Percentiles rank a stretch among this genome's conserved stretches.
Conservation (phyloP, 1,284 basidiomycete species). For the Ustilago hordei region DNA sequence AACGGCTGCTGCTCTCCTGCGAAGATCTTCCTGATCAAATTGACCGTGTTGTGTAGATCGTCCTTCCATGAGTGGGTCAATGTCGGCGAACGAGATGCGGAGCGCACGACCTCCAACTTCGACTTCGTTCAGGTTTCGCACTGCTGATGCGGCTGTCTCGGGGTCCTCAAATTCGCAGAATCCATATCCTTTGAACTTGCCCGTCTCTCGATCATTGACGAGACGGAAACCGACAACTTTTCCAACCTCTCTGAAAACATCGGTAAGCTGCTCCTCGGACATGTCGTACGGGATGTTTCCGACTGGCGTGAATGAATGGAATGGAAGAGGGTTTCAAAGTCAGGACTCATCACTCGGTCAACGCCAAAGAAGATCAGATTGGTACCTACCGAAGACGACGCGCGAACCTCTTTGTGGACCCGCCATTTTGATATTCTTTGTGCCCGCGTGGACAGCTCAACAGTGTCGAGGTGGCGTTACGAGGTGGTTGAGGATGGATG, state of each 20-base stretch:
- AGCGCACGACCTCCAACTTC: conserved; percentile 85
- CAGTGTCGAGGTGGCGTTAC: not conserved
- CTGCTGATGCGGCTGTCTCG: conserved; percentile 86
- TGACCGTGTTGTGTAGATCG: conserved; percentile 62
- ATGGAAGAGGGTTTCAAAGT: not conserved
- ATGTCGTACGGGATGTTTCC: conserved; percentile 69
- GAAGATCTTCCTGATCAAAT: conserved; percentile 53
- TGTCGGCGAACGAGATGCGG: conserved; percentile 79
- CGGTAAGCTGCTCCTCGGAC: conserved; percentile 67
- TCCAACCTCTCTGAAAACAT: conserved; percentile 67
- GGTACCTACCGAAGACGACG: conserved; percentile 47
- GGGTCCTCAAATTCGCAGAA: conserved; percentile 97
- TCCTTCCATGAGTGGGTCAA: conserved; percentile 69
- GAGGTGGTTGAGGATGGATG: not conserved
- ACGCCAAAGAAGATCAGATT: not conserved
- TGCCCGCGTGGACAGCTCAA: not conserved
- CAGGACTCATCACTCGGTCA: conserved; percentile 1
- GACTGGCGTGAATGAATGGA: conserved; percentile 32
- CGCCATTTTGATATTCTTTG: conserved; percentile 28
- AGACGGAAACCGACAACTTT: conserved; percentile 66
- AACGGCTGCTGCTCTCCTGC: conserved; percentile 42
- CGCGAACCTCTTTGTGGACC: conserved; percentile 51
- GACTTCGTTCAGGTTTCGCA: conserved; percentile 84
- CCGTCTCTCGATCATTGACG: conserved; percentile 94
- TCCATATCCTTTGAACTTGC: conserved; percentile 95